These are phyloP conservation scores for Fusarium miscanthi DNA, from an alignment of 2,329 filamentous ascomycete genomes.

Conservation along the genomic window DNA sequence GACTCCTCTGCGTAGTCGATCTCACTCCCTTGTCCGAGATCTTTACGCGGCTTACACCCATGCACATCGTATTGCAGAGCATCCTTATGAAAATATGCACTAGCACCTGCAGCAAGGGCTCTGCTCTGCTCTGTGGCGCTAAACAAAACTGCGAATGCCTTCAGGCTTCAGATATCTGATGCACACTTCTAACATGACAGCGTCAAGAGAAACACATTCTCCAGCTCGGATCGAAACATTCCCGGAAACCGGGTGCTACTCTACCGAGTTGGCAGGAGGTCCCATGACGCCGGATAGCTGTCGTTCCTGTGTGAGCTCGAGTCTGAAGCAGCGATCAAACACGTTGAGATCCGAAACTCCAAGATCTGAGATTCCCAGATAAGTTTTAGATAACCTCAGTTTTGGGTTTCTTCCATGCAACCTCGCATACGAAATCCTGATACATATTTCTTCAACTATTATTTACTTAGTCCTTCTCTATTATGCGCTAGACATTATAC, in stretches of 20 bases:
- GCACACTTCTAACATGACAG: conserved; percentile 29
- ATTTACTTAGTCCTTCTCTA: background rate
- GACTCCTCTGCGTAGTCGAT: conserved; percentile 21
- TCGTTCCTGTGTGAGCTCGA: conserved; percentile 39
- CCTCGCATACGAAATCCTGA: background rate
- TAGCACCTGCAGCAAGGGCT: conserved; percentile 6
- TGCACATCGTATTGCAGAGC: conserved; percentile 7
- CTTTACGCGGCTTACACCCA: conserved; percentile 9
- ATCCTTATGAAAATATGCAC: conserved; percentile 17
- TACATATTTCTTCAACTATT: background rate
- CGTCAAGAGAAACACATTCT: conserved; percentile 30
- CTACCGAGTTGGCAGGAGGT: conserved; percentile 32
- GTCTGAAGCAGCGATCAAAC: conserved; percentile 44
- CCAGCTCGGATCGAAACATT: conserved; percentile 22
- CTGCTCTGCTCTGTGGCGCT: conserved; percentile 8
- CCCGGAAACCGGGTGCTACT: conserved; percentile 25
- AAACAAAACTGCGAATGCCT: conserved; percentile 25
- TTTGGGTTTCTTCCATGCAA: conserved; percentile 13
- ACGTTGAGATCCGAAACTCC: conserved; percentile 31
- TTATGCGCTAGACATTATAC: conserved; percentile 10
- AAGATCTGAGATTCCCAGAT: conserved; percentile 35
- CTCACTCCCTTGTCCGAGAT: conserved; percentile 30
- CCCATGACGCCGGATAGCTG: conserved; percentile 37
- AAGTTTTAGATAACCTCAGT: conserved; percentile 28
- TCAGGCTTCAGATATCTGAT: conserved; percentile 32